phyloP scores from a whole-genome alignment of 177 flowering plant genomes.

The Vitis hybrid region DNA sequence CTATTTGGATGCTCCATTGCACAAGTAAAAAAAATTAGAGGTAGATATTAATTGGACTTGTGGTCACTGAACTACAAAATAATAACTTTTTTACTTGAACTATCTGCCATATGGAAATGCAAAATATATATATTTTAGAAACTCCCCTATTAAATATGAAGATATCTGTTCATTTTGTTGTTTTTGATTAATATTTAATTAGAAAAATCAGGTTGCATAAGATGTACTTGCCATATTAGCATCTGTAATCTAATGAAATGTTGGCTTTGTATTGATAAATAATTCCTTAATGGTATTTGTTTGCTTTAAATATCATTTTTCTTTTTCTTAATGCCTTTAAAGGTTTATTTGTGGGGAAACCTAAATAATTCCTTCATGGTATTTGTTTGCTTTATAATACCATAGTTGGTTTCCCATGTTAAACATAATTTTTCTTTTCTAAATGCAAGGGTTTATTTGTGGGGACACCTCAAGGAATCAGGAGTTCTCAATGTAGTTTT shows the following conservation, averaged over 20 bases:
- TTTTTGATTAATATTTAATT: not conserved
- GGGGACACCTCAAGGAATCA: conserved; percentile 44
- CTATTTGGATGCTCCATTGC: too few species aligned
- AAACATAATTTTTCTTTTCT: not conserved
- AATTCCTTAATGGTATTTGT: not conserved
- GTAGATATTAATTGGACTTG: too few species aligned
- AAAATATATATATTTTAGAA: too few species aligned
- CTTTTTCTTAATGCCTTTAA: conserved; percentile 6
- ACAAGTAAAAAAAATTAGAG: too few species aligned
- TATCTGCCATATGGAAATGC: too few species aligned
- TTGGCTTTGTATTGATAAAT: not conserved
- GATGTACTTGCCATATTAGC: too few species aligned
- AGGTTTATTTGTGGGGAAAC: conserved; percentile 42
- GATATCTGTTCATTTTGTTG: not conserved
- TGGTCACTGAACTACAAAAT: too few species aligned
- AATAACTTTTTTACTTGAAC: too few species aligned
- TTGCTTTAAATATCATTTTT: not conserved
- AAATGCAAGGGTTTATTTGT: conserved; percentile 36
- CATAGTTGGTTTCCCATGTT: not conserved
- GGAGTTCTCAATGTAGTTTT: conserved; percentile 73
- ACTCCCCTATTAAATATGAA: too few species aligned
- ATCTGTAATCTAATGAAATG: not conserved
- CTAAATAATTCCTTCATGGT: not conserved
- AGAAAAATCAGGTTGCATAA: not conserved
- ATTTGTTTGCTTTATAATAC: not conserved